These are phyloP conservation scores for Colletotrichum camelliae DNA, from an alignment of 2,329 filamentous ascomycete genomes.

Conservation along the genomic window DNA sequence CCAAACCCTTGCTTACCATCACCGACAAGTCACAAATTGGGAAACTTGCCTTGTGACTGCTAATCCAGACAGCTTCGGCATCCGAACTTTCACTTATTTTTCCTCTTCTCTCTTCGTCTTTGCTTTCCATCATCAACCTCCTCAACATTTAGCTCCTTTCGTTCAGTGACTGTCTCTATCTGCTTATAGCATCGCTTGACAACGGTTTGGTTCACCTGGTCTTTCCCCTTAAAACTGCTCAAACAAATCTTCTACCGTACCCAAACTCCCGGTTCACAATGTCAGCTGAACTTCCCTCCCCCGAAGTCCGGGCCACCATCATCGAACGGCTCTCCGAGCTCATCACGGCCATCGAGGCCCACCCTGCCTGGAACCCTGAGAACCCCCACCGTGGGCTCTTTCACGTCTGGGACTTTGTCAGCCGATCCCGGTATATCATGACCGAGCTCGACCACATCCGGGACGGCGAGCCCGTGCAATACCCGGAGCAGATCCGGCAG, in stretches of 20 bases:
- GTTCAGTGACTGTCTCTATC: background rate
- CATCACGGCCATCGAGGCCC: slow-evolving; percentile 32
- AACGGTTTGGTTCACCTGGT: background rate
- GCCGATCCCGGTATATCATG: slow-evolving; percentile 45
- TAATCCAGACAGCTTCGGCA: background rate
- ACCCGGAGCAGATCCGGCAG: slow-evolving; percentile 40
- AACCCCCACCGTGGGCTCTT: slow-evolving; percentile 36
- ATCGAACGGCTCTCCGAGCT: slow-evolving; percentile 30
- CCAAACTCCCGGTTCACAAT: background rate
- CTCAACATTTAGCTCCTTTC: background rate
- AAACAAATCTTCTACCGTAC: background rate
- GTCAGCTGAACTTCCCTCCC: slow-evolving; percentile 25
- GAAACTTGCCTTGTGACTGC: slow-evolving; percentile 6
- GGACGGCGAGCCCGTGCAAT: slow-evolving; percentile 33
- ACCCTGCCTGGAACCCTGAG: slow-evolving; percentile 32
- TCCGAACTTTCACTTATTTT: background rate
- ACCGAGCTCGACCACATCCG: slow-evolving; percentile 44
- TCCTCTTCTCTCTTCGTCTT: background rate
- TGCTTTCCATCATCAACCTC: background rate
- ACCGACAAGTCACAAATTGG: slow-evolving; percentile 11
- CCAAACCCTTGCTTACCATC: slow-evolving; percentile 15
- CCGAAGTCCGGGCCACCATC: slow-evolving; percentile 30
- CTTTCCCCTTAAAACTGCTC: background rate
- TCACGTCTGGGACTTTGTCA: slow-evolving; percentile 47
- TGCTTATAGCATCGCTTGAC: background rate